Evolutionary conservation across 2,329 filamentous ascomycete species (phyloP), one percentile per base, ranked within the genome.

Genomic region (Fusarium algeriense): DNA sequence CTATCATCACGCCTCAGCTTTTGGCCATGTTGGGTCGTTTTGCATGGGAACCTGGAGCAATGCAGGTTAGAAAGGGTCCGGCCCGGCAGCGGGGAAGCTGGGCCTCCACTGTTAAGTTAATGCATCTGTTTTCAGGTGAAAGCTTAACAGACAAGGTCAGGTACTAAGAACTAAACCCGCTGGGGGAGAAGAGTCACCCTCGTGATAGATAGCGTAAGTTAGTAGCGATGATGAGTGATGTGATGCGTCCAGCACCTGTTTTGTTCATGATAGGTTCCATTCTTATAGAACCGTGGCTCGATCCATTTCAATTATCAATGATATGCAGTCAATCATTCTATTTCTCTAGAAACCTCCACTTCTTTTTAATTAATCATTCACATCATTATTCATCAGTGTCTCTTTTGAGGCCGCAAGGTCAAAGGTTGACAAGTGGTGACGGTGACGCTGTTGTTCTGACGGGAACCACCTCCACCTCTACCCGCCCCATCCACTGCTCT

Each of bases 381-480:
- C 7, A n/a, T 40, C 11, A 40, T 12, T 14, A n/a, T 15, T 26
- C 8, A n/a, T 34, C 48, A n/a, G 32, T 13, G 20, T 52, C 32
- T 38, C 43, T 48, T 20, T 26, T 37, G 19, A 44, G 34, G 32
- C 43, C 14, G 28, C 43, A 45, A 30, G 43, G 15, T 44, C 26
- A 15, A 20, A 19, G 38, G 50, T 67, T 57, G 64, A 55, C 45
- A 52, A 73, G 65, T 75, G 70, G 73, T 77, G 73, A 76, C 74
- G 74, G 74, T 70, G 75, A 75, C 60, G 53, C 63, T 61, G 54
- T 64, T 58, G 26, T 52, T 66, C 54, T 60, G 44, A 67, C 64
- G 55, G 69, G 67, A 71, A 54, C 62, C 64, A 66, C 75, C 75
- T 77, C 75, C 73, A 73, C 75, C 63, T 65, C 58, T 69, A 71